These are phyloP conservation scores for Sporisorium scitamineum DNA, from an alignment of 1,284 basidiomycete genomes.

Conservation along the genomic window DNA sequence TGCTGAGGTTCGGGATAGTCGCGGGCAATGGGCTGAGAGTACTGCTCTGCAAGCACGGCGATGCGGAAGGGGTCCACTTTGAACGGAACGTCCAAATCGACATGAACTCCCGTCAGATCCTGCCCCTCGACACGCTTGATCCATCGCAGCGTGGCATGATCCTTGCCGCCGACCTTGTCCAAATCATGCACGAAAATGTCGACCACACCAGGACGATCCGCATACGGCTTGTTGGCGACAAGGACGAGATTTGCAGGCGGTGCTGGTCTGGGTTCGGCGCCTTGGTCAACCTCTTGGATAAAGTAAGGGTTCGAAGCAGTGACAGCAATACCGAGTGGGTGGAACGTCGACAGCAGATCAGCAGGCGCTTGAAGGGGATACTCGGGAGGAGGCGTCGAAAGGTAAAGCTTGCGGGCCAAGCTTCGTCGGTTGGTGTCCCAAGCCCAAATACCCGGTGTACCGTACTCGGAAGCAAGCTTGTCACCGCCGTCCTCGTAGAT, in stretches of 20 bases:
- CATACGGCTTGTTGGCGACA: slow-evolving; percentile 54
- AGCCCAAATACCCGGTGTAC: slow-evolving; percentile 50
- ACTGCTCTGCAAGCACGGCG: slow-evolving; percentile 48
- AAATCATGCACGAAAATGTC: slow-evolving; percentile 58
- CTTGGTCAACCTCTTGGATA: slow-evolving; percentile 28
- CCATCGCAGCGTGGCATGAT: slow-evolving; percentile 42
- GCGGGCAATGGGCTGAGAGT: slow-evolving; percentile 33
- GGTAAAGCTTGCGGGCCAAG: slow-evolving; percentile 37
- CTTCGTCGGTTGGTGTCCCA: slow-evolving; percentile 43
- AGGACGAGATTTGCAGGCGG: slow-evolving; percentile 47
- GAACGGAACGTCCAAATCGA: slow-evolving; percentile 18
- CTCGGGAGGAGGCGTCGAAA: slow-evolving; percentile 45
- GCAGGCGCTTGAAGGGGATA: slow-evolving; percentile 28
- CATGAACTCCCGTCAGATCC: slow-evolving; percentile 8
- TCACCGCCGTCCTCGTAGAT: slow-evolving; percentile 37
- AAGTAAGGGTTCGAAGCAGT: slow-evolving; percentile 45
- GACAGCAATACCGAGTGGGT: slow-evolving; percentile 52
- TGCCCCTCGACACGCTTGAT: slow-evolving; percentile 46
- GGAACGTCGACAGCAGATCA: slow-evolving; percentile 41
- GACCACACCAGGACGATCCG: slow-evolving; percentile 42
- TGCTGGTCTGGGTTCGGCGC: slow-evolving; percentile 18
- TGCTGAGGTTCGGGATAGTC: slow-evolving; percentile 33
- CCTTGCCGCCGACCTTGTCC: slow-evolving; percentile 37
- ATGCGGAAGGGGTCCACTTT: slow-evolving; percentile 49
- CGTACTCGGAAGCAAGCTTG: slow-evolving; percentile 20